These are phyloP conservation scores for Neurospora sp. DNA, from an alignment of 495 filamentous ascomycete genomes.

Conservation along the genomic window DNA sequence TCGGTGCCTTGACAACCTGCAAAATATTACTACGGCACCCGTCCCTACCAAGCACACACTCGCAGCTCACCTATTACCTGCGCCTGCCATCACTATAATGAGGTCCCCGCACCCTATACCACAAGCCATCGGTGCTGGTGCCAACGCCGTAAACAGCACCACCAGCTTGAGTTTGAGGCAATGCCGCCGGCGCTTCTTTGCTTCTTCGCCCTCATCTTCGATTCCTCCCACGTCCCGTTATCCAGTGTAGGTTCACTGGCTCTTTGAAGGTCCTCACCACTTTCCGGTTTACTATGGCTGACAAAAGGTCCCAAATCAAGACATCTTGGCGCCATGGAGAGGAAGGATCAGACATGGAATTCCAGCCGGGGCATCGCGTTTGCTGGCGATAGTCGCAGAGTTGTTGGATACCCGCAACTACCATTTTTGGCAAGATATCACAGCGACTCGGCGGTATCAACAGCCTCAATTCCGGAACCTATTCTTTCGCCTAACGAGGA, in stretches of 20 bases:
- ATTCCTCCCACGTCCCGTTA: background rate
- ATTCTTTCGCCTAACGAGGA: background rate
- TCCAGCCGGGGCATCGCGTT: constrained; percentile 32
- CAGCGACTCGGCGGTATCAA: background rate
- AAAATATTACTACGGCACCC: background rate
- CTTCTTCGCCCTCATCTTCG: background rate
- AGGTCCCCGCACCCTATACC: background rate
- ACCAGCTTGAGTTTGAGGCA: background rate
- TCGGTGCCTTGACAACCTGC: background rate
- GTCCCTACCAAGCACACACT: background rate
- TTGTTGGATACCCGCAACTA: constrained; percentile 12
- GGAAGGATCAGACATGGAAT: constrained; percentile 26
- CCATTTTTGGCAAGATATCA: constrained; percentile 2
- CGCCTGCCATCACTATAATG: background rate
- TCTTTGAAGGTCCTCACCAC: background rate
- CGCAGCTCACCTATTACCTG: background rate
- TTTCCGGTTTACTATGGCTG: background rate
- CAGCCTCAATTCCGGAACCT: background rate
- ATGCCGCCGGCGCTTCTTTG: constrained; percentile 1
- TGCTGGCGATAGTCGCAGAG: constrained; percentile 2
- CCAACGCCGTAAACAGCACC: background rate
- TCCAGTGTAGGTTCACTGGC: background rate
- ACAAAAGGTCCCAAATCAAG: background rate
- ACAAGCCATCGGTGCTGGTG: background rate
- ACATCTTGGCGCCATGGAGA: background rate